A percentile compares a stretch with the other conserved stretches of the same genome.
phyloP scores from a whole-genome alignment of 306 rosid genomes.

The Casuarina equisetifolia region DNA sequence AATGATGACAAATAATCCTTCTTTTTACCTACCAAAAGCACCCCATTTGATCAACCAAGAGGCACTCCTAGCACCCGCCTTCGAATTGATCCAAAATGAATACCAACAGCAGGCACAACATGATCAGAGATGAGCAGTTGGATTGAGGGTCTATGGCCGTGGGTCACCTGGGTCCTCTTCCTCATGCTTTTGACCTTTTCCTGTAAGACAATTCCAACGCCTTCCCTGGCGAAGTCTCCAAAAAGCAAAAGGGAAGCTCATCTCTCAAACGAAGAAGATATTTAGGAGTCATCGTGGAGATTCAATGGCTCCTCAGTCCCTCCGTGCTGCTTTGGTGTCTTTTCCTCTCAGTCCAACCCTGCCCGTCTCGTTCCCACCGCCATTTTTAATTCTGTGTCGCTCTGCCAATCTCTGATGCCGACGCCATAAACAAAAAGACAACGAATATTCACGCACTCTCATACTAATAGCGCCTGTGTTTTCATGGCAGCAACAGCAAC shows the following conservation, averaged over 20 bases:
- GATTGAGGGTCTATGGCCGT: not conserved
- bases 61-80: too few relatives aligned
- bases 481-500: conserved; percentile 68
- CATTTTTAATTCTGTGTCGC: conserved; percentile 34
- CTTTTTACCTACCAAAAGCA: not conserved
- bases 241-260: not conserved
- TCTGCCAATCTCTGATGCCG: conserved; percentile 12
- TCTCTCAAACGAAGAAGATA: conserved; percentile 4
- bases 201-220: conserved; percentile 12
- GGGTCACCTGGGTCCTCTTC: not conserved
- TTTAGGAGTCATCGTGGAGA: not conserved
- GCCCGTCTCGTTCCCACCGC: conserved; percentile 65
- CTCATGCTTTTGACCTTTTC: not conserved
- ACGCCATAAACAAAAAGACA: conserved; percentile 53
- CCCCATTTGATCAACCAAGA: not conserved
- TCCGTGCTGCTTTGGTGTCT: conserved; percentile 19
- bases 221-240: conserved; percentile 10
- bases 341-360: conserved; percentile 2
- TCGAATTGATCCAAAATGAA: not conserved
- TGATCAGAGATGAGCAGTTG: not conserved
- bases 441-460: not conserved
- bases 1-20: not conserved
- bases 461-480: not conserved
- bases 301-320: conserved; percentile 9
- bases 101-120: not conserved